Conservation (phyloP, 129 eudicot species). For the Ambrosia trifida region DNA sequence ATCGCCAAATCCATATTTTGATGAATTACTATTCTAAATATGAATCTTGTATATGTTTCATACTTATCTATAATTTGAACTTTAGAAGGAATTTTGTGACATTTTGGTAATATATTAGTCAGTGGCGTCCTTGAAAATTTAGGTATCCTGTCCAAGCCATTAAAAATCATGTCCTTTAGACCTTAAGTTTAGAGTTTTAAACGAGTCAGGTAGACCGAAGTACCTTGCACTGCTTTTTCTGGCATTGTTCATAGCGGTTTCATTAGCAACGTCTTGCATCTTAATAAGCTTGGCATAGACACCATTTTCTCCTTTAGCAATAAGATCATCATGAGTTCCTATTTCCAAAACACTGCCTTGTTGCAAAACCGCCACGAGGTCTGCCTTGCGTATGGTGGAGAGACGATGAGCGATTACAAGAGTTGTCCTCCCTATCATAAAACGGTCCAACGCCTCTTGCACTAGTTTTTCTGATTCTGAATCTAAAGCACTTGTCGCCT, state of each 20-base stretch:
- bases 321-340: constrained; percentile 90
- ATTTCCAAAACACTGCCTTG: constrained; percentile 84
- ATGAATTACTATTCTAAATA: not conserved
- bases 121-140: too few species aligned
- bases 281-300: constrained; percentile 84
- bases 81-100: not conserved
- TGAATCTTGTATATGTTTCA: not conserved
- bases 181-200: not conserved
- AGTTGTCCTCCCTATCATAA: constrained; percentile 97
- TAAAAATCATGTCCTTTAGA: not conserved
- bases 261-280: constrained; percentile 94
- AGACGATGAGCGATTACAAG: constrained; percentile 96
- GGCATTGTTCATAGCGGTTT: constrained; percentile 75
- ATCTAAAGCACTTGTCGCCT: constrained; percentile 96
- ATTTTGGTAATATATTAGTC: not conserved
- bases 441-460: constrained; percentile 92
- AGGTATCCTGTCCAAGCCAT: too few species aligned
- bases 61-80: not conserved
- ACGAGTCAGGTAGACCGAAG: not conserved
- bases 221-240: constrained; percentile 97
- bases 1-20: not conserved
- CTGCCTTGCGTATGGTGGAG: constrained; percentile 96
- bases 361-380: constrained; percentile 84
- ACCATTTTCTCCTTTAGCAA: constrained; percentile 82
- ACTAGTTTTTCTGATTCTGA: constrained; percentile 95